A percentile compares a stretch with the other conserved stretches of the same genome.
These are phyloP conservation scores for Sarcomyxa edulis DNA, from an alignment of 768 basidiomycete species.

Conservation along the genomic window DNA sequence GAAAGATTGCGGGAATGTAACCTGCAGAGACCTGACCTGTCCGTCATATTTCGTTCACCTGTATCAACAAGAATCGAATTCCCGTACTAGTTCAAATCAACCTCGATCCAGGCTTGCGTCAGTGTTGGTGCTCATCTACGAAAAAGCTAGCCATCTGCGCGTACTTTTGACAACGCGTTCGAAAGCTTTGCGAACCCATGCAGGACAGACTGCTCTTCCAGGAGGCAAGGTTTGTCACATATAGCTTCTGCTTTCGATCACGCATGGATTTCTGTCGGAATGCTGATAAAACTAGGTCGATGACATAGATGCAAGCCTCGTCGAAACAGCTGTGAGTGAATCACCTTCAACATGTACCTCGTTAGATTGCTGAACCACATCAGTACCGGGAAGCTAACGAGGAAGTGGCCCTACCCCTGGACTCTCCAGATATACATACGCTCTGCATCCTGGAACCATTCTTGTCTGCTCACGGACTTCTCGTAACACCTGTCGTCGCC, in stretches of 20 bases:
- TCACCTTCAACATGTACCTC: background rate
- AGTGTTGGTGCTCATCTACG: constrained; percentile 76
- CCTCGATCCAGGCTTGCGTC: constrained; percentile 53
- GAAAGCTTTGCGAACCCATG: constrained; percentile 66
- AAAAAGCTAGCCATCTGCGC: constrained; percentile 58
- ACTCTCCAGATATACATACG: constrained; percentile 50
- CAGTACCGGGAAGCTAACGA: constrained; percentile 83
- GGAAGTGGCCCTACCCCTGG: constrained; percentile 69
- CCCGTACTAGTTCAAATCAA: constrained; percentile 19
- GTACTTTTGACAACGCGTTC: constrained; percentile 87
- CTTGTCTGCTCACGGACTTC: constrained; percentile 57
- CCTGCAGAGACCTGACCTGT: constrained; percentile 44
- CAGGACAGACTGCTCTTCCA: constrained; percentile 79
- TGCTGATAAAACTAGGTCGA: too few relatives aligned
- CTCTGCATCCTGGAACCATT: constrained; percentile 62
- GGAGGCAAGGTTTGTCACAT: constrained; percentile 82
- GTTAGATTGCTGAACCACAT: background rate
- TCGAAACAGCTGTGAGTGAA: constrained; percentile 71
- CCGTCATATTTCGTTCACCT: constrained; percentile 28
- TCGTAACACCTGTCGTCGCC: constrained; percentile 80
- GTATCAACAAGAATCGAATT: constrained; percentile 11
- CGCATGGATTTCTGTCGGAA: too few relatives aligned
- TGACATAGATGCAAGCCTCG: constrained; percentile 51
- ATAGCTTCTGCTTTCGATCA: too few relatives aligned
- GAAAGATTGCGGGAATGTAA: constrained; percentile 30